These are phyloP conservation scores for Candida suzukii DNA, from an alignment of 805 yeast species.

Conservation along the genomic window DNA sequence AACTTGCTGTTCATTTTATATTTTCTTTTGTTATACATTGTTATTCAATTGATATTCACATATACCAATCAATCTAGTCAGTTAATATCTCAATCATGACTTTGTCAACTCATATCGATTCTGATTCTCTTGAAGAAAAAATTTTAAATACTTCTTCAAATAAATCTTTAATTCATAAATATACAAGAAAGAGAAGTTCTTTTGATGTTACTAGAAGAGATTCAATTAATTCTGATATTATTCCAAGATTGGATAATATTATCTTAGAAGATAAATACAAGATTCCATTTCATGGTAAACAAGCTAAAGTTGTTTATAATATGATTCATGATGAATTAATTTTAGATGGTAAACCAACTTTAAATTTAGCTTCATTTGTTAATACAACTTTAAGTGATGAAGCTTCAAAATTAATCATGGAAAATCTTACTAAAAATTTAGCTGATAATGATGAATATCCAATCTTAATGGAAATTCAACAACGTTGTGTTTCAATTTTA, in stretches of 20 bases:
- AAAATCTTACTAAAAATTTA: slow-evolving; percentile 77
- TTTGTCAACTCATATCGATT: slow-evolving; percentile 36
- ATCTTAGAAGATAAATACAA: slow-evolving; percentile 40
- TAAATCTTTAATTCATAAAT: slow-evolving; percentile 4
- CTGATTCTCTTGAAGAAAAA: slow-evolving; percentile 32
- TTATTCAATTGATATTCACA: no score
- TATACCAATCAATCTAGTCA: no score
- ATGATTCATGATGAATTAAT: slow-evolving; percentile 66
- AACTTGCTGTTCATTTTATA: no score
- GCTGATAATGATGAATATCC: slow-evolving; percentile 96
- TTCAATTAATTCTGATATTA: slow-evolving; percentile 11
- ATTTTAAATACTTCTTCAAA: slow-evolving; percentile 16
- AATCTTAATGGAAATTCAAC: slow-evolving; percentile 68
- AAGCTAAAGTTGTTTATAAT: slow-evolving; percentile 47
- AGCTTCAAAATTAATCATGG: slow-evolving; percentile 47
- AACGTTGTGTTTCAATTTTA: slow-evolving; percentile 75
- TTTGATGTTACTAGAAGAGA: slow-evolving; percentile 6
- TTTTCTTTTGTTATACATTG: no score
- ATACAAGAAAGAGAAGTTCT: slow-evolving; percentile 10
- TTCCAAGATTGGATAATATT: slow-evolving; percentile 27
- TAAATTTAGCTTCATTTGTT: slow-evolving; percentile 86
- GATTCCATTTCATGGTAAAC: slow-evolving; percentile 52
- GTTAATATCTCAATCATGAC: slow-evolving; percentile 26
- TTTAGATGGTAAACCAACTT: slow-evolving; percentile 76
- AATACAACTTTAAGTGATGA: slow-evolving; percentile 60